Evolutionary conservation across 257 asterid genomes (phyloP).

Genomic region (Ilex asprella): DNA sequence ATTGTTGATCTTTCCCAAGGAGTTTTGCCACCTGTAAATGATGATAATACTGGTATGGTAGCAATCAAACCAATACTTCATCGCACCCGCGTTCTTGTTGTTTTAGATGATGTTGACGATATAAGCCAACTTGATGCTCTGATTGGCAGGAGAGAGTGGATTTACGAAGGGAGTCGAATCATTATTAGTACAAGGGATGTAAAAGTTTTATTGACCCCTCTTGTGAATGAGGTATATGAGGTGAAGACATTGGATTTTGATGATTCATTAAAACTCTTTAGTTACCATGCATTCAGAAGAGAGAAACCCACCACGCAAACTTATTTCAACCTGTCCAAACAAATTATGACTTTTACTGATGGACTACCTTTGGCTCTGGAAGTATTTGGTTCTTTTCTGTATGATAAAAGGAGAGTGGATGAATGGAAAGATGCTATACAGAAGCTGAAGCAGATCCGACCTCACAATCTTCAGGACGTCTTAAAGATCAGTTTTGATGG

Average conservation of each 20-base stretch:
- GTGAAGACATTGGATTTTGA: slow-evolving; percentile 6
- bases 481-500: slow-evolving; percentile 24
- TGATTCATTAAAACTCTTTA: slow-evolving; percentile 20
- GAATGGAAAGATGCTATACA: slow-evolving; percentile 21
- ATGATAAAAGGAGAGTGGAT: slow-evolving; percentile 20
- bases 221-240: slow-evolving; percentile 8
- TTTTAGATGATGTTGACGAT: slow-evolving; percentile 25
- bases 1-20: slow-evolving; percentile 20
- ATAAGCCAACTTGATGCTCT: slow-evolving; percentile 11
- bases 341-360: slow-evolving; percentile 16
- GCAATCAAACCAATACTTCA: slow-evolving; percentile 5
- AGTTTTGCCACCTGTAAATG: not conserved
- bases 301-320: slow-evolving; percentile 20
- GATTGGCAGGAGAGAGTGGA: slow-evolving; percentile 14
- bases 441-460: slow-evolving; percentile 27
- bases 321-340: slow-evolving; percentile 11
- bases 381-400: slow-evolving; percentile 26
- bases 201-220: slow-evolving; percentile 9
- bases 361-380: slow-evolving; percentile 31
- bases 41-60: slow-evolving; percentile 5
- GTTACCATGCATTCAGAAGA: slow-evolving; percentile 28
- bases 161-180: slow-evolving; percentile 26
- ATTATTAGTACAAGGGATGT: slow-evolving; percentile 21
- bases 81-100: slow-evolving; percentile 16
- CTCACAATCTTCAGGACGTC: slow-evolving; percentile 18